Percentiles rank a stretch among this genome's conserved stretches.
Evolutionary conservation across 2,329 filamentous ascomycete genomes (phyloP).

Genomic region (Phymatotrichopsis omnivora): DNA sequence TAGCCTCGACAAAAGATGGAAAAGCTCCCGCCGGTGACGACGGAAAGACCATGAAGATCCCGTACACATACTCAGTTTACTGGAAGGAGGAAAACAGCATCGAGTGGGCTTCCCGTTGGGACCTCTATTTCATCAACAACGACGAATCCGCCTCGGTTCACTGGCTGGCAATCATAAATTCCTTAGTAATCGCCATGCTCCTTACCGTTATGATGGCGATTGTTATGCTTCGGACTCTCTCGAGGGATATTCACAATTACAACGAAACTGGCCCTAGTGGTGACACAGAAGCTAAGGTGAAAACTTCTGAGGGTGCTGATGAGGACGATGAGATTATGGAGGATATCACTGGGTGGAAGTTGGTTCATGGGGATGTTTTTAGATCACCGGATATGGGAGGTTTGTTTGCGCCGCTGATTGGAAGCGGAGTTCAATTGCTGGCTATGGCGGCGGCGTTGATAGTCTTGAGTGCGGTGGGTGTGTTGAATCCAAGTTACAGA

Average conservation of each 20-base stretch:
- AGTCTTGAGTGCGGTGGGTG: constrained; percentile 60
- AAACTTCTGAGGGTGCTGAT: constrained; percentile 44
- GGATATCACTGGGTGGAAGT: constrained; percentile 78
- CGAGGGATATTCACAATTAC: constrained; percentile 66
- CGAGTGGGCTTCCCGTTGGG: constrained; percentile 79
- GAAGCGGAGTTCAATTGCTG: constrained; percentile 76
- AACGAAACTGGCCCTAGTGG: constrained; percentile 48
- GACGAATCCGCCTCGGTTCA: constrained; percentile 72
- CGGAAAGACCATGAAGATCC: constrained; percentile 58
- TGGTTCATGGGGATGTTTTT: constrained; percentile 82
- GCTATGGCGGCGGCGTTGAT: constrained; percentile 70
- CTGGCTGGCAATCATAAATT: constrained; percentile 83
- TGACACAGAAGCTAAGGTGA: constrained; percentile 49
- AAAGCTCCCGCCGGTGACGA: constrained; percentile 37
- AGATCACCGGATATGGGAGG: constrained; percentile 59
- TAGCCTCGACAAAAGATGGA: constrained; percentile 46
- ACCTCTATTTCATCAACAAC: constrained; percentile 81
- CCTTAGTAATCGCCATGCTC: constrained; percentile 68
- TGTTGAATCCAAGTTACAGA: constrained; percentile 80
- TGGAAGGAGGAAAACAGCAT: constrained; percentile 72
- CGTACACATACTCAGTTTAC: constrained; percentile 83
- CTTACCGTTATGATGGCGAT: constrained; percentile 70
- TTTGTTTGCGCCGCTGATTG: constrained; percentile 67
- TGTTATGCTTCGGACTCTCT: constrained; percentile 67
- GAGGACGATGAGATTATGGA: constrained; percentile 62